Percentiles rank a stretch among this genome's conserved stretches.
Conservation (phyloP, 768 basidiomycete genomes). For the Solioccasus polychromus region DNA sequence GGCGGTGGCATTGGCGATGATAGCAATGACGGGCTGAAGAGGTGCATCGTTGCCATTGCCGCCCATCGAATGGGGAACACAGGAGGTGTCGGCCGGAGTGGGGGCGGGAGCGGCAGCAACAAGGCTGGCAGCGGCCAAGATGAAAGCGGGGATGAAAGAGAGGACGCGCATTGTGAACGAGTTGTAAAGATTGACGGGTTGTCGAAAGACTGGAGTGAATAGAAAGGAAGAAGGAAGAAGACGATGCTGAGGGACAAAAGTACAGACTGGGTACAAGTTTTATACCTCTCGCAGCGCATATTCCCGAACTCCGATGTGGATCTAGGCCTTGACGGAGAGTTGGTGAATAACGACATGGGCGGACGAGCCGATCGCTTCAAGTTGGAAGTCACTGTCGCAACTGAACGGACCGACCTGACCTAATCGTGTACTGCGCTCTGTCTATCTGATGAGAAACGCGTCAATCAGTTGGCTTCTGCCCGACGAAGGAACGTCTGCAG, state of each 20-base stretch:
- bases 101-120: slow-evolving; percentile 6
- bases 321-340: slow-evolving; percentile 3
- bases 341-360: background rate
- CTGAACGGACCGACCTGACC: slow-evolving; percentile 17
- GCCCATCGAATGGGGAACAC: slow-evolving; percentile 1
- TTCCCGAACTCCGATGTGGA: background rate
- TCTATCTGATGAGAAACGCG: slow-evolving; percentile 5
- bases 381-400: slow-evolving; percentile 33
- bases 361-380: no score
- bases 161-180: slow-evolving; percentile 16
- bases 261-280: slow-evolving; percentile 3
- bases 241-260: background rate
- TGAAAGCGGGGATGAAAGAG: slow-evolving; percentile 14
- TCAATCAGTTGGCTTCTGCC: slow-evolving; percentile 1
- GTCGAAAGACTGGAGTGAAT: slow-evolving; percentile 6
- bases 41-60: slow-evolving; percentile 7
- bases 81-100: background rate
- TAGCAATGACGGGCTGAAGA: slow-evolving; percentile 11
- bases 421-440: background rate
- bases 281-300: slow-evolving; percentile 10
- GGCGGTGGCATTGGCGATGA: slow-evolving; percentile 11
- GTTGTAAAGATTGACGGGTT: slow-evolving; percentile 10
- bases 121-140: slow-evolving; percentile 6
- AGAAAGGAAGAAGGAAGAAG: background rate
- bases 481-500: background rate